phyloP scores from a whole-genome alignment of 495 filamentous ascomycete genomes.

The Aspergillus egyptiacus region DNA sequence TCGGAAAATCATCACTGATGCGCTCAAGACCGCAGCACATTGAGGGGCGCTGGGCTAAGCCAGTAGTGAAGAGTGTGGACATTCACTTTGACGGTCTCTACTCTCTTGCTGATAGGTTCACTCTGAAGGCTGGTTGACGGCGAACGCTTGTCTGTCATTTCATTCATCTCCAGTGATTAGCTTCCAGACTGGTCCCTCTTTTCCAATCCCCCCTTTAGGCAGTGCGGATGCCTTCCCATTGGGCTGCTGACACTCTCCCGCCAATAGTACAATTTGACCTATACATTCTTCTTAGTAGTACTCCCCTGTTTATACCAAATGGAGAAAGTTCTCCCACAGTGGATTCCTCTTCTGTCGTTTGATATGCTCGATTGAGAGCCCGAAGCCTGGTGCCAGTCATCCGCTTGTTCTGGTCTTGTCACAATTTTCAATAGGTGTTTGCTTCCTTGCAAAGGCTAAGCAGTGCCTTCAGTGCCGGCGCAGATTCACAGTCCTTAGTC shows the following conservation, averaged over 20 bases:
- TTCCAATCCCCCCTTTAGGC: conserved; percentile 1
- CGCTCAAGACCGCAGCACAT: neutral
- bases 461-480: neutral
- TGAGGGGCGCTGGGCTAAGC: neutral
- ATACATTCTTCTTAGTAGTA: conserved; percentile 10
- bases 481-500: neutral
- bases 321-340: conserved; percentile 2
- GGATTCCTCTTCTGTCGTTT: neutral
- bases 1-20: neutral
- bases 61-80: neutral
- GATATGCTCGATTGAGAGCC: neutral
- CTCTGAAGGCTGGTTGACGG: neutral
- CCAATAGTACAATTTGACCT: conserved; percentile 19
- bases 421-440: too few species aligned
- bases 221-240: conserved; percentile 10
- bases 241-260: conserved; percentile 11
- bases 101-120: too few species aligned
- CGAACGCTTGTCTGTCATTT: conserved; percentile 3
- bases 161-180: conserved; percentile 3
- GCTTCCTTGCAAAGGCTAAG: too few species aligned
- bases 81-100: too few species aligned
- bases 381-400: neutral
- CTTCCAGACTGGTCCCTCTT: neutral
- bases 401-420: neutral
- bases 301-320: conserved; percentile 18